Conservation (phyloP, 148 eudicot species). For the Fallopia convolvulus region DNA sequence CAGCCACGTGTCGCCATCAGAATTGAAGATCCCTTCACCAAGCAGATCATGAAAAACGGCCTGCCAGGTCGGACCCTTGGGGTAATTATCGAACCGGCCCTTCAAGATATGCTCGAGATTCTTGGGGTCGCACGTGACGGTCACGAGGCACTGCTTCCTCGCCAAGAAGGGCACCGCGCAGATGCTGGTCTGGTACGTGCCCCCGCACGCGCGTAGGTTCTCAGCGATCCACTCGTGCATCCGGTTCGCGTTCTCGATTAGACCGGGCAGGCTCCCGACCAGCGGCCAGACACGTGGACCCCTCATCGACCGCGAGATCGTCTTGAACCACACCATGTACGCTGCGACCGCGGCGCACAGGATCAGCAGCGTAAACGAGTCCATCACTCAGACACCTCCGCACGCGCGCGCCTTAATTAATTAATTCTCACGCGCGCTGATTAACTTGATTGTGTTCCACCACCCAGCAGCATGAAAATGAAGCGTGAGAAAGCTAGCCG, state of each 20-base stretch:
- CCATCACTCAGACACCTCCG: constrained; percentile 23
- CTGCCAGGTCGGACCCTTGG: constrained; percentile 95
- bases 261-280: constrained; percentile 72
- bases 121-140: constrained; percentile 90
- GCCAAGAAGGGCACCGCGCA: constrained; percentile 58
- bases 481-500: constrained; percentile 12
- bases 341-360: constrained; percentile 28
- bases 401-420: not conserved
- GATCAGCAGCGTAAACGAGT: constrained; percentile 33
- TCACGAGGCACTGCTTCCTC: constrained; percentile 73
- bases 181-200: constrained; percentile 84
- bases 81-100: constrained; percentile 77
- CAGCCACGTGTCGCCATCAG: constrained; percentile 95
- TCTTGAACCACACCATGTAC: constrained; percentile 67
- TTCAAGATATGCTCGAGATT: constrained; percentile 84
- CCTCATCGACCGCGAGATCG: constrained; percentile 30
- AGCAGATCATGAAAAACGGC: constrained; percentile 82
- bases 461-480: not conserved
- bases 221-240: constrained; percentile 92
- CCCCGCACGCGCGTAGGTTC: constrained; percentile 76
- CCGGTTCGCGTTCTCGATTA: constrained; percentile 50
- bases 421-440: not conserved
- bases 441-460: not conserved
- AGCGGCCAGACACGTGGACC: constrained; percentile 90
- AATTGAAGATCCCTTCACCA: constrained; percentile 79